Evolutionary conservation across 2,329 filamentous ascomycete genomes (phyloP), one percentile per base, ranked within the genome.

Genomic region (Hawksworthiomyces lignivorus): DNA sequence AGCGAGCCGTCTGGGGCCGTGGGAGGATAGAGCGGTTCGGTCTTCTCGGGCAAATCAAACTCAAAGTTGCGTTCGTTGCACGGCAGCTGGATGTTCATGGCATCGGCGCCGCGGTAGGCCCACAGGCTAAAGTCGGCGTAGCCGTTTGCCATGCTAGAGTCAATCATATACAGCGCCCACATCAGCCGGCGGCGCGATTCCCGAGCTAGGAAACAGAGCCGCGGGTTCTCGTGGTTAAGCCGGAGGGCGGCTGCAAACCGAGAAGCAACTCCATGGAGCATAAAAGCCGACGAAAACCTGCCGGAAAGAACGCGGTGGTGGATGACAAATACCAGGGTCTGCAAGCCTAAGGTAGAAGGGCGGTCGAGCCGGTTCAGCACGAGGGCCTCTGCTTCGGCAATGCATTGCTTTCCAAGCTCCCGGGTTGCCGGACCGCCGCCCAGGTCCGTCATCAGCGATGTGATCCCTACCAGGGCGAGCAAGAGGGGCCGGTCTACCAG

Each of bases 331-430:
- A 69, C 62, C 15, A 71, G 58, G 2, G 56, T 61, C 52, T 70
- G 66, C 29, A 77, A 69, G 47, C 74, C 73, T 51, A 75, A 68
- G 6, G 73, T 75, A 1, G 73, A 75, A 1, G 73, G 73, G 38
- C 70, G 68, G 41, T 74, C 70, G 31, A 77, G 66, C 45, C 73
- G 70, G 19, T 65, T 59, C 38, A 76, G 60, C 36, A 77, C 70
- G 48, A 75, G 62, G 4, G 57, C 58, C 50, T 76, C 72, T 27
- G 73, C 73, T 47, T 74, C 70, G 44, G 74, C 67, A 44, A 77
- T 66, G 52, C 74, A 77, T 36, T 64, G 69, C 30, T 66, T 62
- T 26, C 73, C 73, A 46, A 74, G 74, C 18, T 73, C 68, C 22
- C 64, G 62, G 50, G 69, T 69, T 7, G 69, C 69, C 0, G 65